Evolutionary conservation across 768 basidiomycete genomes (phyloP), one percentile per base, ranked within the genome.

Genomic region (Naganishia friedmannii): DNA sequence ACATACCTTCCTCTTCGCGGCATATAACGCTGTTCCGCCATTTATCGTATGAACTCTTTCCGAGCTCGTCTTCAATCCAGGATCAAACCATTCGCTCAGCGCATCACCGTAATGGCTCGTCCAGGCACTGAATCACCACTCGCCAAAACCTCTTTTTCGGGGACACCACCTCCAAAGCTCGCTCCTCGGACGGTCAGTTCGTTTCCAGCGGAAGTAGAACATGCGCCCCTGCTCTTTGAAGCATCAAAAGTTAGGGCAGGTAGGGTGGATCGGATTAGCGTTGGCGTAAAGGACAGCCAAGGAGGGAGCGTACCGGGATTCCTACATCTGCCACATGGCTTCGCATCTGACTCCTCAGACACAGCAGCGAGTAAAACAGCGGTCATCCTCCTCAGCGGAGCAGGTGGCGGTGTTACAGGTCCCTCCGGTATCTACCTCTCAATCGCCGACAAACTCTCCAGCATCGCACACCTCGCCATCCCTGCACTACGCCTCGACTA

Each of bases 401-500:
- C 56, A 57, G 56, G 56, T n/a, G 56, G 56, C n/a, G 56, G 56
- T 8, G 56, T 57, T 1, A 57, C 56, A 4, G 56, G 56, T 6
- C 56, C 56, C 3, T 57, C 56, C 3, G 56, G 31, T 1, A 57
- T 57, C 31, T 57, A 57, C 28, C 56, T 57, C 29, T 57, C 56
- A n/a, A 31, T 57, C 12, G 56, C 31, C 19, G 56, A 57, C 56
- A 57, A 57, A 15, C 26, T 57, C 2, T 31, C 56, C 7, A n/a
- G 21, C 15, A 31, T 57, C 29, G 6, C 56, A 39, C 37, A 31
- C 37, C 56, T 32, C 17, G 56, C 56, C 29, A 57, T 57, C 9
- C 56, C 37, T 5, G 17, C 37, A 21, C 28, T 57, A n/a, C 28
- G 56, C 2, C 56, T 57, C 56, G 56, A 57, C 56, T 57, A 57